These are phyloP conservation scores for Fusarium agapanthi DNA, from an alignment of 2,329 filamentous ascomycete genomes.

Conservation along the genomic window DNA sequence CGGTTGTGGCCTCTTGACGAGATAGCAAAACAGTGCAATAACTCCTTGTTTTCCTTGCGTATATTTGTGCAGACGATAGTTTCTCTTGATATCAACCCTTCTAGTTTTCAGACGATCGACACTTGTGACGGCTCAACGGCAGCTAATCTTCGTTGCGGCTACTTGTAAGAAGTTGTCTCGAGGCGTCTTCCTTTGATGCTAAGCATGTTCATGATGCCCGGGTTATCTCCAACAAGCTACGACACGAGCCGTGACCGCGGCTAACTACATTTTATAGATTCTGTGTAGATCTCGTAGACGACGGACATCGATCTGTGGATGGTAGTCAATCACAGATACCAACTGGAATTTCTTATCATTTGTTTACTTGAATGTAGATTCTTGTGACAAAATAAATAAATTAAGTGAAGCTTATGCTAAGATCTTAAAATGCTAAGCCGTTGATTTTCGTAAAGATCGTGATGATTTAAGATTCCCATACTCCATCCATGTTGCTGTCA, in stretches of 20 bases:
- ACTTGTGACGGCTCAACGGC: neutral
- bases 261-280: neutral
- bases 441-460: constrained; percentile 1
- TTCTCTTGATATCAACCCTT: neutral
- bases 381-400: neutral
- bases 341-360: neutral
- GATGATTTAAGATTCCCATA: neutral
- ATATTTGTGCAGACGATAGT: neutral
- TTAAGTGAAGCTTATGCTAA: neutral
- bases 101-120: neutral
- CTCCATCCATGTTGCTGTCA: neutral
- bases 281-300: neutral
- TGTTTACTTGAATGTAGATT: rapidly evolving
- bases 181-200: neutral
- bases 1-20: neutral
- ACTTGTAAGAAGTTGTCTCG: neutral
- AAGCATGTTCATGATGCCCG: neutral
- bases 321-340: rapidly evolving
- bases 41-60: neutral
- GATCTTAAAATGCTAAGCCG: neutral
- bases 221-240: neutral
- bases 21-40: neutral
- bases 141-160: neutral
- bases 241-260: neutral
- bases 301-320: neutral